Conservation (phyloP, 352 stramenopile species). For the Phytopythium sindhum region DNA sequence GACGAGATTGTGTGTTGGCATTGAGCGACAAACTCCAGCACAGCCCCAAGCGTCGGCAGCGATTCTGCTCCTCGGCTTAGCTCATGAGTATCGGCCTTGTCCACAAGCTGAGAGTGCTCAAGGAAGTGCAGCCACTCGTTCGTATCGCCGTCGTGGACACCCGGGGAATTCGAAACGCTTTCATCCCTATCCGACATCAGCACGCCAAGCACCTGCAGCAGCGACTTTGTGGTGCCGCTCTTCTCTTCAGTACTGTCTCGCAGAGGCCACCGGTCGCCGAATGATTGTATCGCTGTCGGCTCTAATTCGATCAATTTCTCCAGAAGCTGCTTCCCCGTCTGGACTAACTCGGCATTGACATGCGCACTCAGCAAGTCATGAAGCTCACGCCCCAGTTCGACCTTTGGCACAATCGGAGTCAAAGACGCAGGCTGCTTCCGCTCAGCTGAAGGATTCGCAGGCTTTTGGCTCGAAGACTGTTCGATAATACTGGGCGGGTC, state of each 20-base stretch:
- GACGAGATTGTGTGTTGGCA: constrained; percentile 15
- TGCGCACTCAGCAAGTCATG: not conserved
- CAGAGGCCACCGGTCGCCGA: not conserved
- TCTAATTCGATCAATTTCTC: not conserved
- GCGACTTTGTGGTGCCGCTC: not conserved
- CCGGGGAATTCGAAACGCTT: not conserved
- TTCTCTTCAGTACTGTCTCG: not conserved
- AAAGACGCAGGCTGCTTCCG: too few relatives aligned
- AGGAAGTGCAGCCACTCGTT: not conserved
- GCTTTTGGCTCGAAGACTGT: not conserved
- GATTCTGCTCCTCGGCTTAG: not conserved
- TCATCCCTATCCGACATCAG: not conserved
- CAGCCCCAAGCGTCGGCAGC: not conserved
- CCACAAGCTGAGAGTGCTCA: not conserved
- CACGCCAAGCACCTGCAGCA: not conserved
- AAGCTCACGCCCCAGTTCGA: not conserved
- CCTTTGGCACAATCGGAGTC: not conserved
- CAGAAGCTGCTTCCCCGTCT: not conserved
- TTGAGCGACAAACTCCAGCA: constrained; percentile 9
- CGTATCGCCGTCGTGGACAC: not conserved
- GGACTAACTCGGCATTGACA: not conserved
- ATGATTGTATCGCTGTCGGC: not conserved
- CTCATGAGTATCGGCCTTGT: constrained; percentile 11
- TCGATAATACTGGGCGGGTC: too few relatives aligned
- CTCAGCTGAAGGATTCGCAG: not conserved